phyloP scores from a whole-genome alignment of 1,284 basidiomycete species.

The Peniophora sp. region DNA sequence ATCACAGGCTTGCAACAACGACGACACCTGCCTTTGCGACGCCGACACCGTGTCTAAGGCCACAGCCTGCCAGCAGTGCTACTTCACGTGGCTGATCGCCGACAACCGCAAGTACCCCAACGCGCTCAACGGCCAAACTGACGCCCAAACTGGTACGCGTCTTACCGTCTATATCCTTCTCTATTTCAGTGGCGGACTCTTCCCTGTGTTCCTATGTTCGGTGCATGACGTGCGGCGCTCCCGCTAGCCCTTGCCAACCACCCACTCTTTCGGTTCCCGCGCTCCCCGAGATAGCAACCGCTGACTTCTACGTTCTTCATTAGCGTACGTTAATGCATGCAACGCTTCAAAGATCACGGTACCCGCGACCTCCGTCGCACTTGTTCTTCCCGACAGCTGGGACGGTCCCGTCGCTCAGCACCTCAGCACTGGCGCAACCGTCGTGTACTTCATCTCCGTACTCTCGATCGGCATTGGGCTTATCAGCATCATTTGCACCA shows the following conservation, averaged over 20 bases:
- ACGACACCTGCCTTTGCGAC: slow-evolving; percentile 46
- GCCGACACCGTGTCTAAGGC: slow-evolving; percentile 30
- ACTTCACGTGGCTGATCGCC: slow-evolving; percentile 45
- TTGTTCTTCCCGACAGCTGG: slow-evolving; percentile 44
- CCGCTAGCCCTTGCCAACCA: too few relatives aligned
- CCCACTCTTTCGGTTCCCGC: neutral
- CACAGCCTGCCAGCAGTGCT: slow-evolving; percentile 52
- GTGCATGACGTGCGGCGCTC: neutral
- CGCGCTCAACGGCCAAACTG: slow-evolving; percentile 45
- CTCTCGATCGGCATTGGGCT: slow-evolving; percentile 36
- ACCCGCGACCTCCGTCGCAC: slow-evolving; percentile 25
- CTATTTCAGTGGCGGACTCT: neutral
- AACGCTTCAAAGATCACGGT: slow-evolving; percentile 22
- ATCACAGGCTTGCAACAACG: slow-evolving; percentile 20
- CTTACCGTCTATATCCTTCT: neutral
- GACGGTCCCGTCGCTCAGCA: slow-evolving; percentile 46
- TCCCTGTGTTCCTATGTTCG: neutral
- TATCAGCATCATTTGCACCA: slow-evolving; percentile 41
- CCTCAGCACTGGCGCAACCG: slow-evolving; percentile 33
- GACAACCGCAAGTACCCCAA: slow-evolving; percentile 41
- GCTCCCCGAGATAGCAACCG: neutral
- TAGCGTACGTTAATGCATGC: slow-evolving; percentile 47
- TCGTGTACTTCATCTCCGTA: slow-evolving; percentile 38
- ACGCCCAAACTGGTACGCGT: slow-evolving; percentile 40
- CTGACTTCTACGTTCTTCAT: neutral